Evolutionary conservation across 2,329 filamentous ascomycete species (phyloP).

Genomic region (Cordyceps fumosorosea): DNA sequence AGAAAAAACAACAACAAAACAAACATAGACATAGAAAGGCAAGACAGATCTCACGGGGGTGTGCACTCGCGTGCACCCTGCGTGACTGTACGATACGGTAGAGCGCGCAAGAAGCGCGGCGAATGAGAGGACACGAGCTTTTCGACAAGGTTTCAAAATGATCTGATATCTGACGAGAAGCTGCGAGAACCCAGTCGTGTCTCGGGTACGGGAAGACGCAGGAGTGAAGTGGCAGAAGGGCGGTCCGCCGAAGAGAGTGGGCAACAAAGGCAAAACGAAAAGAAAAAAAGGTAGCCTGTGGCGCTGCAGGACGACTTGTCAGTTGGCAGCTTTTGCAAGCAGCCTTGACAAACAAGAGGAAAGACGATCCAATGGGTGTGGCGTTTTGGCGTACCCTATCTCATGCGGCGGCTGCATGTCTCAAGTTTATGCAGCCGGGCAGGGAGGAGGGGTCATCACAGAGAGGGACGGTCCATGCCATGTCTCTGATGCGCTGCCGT

Average conservation of each 20-base stretch:
- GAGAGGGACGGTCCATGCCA: slow-evolving; percentile 9
- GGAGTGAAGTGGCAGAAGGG: neutral
- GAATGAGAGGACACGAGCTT: neutral
- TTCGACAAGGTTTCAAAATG: neutral
- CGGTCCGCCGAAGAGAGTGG: no score
- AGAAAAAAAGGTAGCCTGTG: neutral
- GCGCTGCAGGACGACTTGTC: neutral
- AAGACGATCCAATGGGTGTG: neutral
- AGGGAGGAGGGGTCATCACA: neutral
- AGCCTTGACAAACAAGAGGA: neutral
- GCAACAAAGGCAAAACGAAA: neutral
- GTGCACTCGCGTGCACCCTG: neutral
- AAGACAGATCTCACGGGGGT: neutral
- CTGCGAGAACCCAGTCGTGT: neutral
- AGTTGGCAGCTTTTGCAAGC: neutral
- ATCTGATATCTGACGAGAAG: neutral
- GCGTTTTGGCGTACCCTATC: neutral
- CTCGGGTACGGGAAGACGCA: neutral
- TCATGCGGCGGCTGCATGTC: slow-evolving; percentile 5
- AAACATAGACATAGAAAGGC: neutral
- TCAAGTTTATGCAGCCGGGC: neutral
- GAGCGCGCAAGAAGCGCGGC: neutral
- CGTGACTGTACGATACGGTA: neutral
- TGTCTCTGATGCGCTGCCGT: slow-evolving; percentile 6
- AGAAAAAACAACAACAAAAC: neutral